Conservation (phyloP, 768 basidiomycete genomes). For the Glaciozyma antarctica region DNA sequence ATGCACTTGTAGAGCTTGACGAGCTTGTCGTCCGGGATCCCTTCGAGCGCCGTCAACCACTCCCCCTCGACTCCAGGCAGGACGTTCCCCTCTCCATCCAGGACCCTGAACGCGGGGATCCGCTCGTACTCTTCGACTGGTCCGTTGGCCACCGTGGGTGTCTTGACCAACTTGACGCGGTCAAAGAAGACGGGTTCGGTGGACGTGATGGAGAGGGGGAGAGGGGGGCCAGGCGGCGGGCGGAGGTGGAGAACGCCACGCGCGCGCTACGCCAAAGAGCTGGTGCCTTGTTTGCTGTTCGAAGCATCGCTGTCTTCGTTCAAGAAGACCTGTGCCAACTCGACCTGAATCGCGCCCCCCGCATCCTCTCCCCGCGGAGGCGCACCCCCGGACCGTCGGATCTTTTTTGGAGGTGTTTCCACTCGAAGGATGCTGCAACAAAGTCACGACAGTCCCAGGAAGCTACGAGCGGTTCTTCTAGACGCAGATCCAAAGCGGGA, state of each 20-base stretch:
- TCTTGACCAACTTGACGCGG: not conserved
- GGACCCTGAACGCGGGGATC: slow-evolving; percentile 76
- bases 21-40: slow-evolving; percentile 36
- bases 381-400: too few relatives aligned
- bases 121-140: slow-evolving; percentile 6
- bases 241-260: not conserved
- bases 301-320: not conserved
- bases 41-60: slow-evolving; percentile 2
- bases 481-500: too few relatives aligned
- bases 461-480: too few relatives aligned
- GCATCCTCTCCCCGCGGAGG: too few relatives aligned
- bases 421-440: too few relatives aligned
- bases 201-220: not conserved
- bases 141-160: too few relatives aligned
- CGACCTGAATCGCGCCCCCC: too few relatives aligned
- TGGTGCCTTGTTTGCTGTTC: not conserved
- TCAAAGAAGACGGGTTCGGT: slow-evolving; percentile 13
- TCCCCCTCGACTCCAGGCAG: slow-evolving; percentile 48
- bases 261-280: not conserved
- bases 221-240: not conserved
- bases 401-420: too few relatives aligned
- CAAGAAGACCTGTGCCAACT: too few relatives aligned
- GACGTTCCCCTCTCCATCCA: slow-evolving; percentile 68
- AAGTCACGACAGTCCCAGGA: too few relatives aligned
- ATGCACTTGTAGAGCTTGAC: slow-evolving; percentile 60